Conservation (phyloP, 2,329 filamentous ascomycete genomes). For the Aspergillus bombycis region DNA sequence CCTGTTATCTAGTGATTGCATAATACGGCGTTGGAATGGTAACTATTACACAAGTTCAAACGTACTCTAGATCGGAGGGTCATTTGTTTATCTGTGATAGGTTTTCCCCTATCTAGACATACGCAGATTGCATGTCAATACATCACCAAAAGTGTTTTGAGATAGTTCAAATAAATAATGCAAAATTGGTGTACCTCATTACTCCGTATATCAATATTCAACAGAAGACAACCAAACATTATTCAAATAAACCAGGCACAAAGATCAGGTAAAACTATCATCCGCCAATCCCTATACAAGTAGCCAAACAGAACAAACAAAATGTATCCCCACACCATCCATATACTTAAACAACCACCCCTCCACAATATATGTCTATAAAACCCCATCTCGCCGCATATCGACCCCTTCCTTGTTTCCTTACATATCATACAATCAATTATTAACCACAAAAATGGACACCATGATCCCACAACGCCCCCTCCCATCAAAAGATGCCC, state of each 20-base stretch:
- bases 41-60: neutral
- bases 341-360: too few relatives aligned
- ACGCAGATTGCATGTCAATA: neutral
- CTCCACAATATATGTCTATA: too few relatives aligned
- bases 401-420: neutral
- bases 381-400: too few relatives aligned
- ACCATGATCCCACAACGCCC: neutral
- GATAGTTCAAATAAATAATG: neutral
- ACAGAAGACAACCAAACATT: neutral
- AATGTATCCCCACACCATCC: neutral
- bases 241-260: neutral
- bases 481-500: slow-evolving; percentile 17
- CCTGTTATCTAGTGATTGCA: slow-evolving; percentile 9
- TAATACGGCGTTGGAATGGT: slow-evolving; percentile 17
- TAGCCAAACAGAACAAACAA: neutral
- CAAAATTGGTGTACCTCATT: neutral
- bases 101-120: neutral
- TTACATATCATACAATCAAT: neutral
- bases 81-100: neutral
- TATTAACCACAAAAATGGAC: neutral
- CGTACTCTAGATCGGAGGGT: neutral
- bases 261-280: slow-evolving; percentile 1
- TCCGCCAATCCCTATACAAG: neutral
- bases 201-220: neutral
- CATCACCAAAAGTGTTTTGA: neutral